Evolutionary conservation across 2,329 filamentous ascomycete species (phyloP).

Genomic region (Plenodomus lindquistii): DNA sequence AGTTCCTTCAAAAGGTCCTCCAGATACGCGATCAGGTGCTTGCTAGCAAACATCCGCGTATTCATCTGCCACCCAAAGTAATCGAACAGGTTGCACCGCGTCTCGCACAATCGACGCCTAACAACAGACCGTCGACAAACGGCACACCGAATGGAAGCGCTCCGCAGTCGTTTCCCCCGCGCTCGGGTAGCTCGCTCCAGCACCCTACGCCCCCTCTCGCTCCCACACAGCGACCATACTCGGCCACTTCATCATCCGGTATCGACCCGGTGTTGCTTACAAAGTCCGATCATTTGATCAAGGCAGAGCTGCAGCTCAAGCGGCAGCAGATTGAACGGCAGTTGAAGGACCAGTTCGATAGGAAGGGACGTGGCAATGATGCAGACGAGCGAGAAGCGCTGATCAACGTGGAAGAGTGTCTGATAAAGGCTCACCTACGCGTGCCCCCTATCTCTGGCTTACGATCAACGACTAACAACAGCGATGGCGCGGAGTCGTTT

Average conservation of each 20-base stretch:
- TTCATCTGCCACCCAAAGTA: conserved; percentile 61
- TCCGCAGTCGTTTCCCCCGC: conserved; percentile 32
- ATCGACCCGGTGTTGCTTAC: conserved; percentile 83
- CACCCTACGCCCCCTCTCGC: conserved; percentile 24
- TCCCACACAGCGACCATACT: conserved; percentile 37
- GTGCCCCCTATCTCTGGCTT: conserved; percentile 70
- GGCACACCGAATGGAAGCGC: conserved; percentile 31
- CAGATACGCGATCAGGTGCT: conserved; percentile 79
- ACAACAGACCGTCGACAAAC: conserved; percentile 37
- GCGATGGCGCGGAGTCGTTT: conserved; percentile 76
- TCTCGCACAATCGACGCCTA: conserved; percentile 27
- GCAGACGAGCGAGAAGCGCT: conserved; percentile 51
- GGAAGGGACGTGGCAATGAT: conserved; percentile 56
- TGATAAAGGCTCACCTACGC: conserved; percentile 67
- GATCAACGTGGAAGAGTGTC: conserved; percentile 49
- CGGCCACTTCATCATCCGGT: conserved; percentile 60
- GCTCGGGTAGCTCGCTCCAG: conserved; percentile 34
- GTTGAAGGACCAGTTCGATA: conserved; percentile 76
- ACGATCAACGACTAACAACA: conserved; percentile 59
- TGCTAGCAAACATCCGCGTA: conserved; percentile 70
- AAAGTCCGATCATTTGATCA: conserved; percentile 83
- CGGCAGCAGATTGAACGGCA: conserved; percentile 78
- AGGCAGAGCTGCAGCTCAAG: conserved; percentile 78
- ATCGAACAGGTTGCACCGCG: conserved; percentile 48
- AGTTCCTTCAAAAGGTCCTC: conserved; percentile 75